Conservation (phyloP, 108 stramenopile species). For the Cyclostephanos invisitatus region DNA sequence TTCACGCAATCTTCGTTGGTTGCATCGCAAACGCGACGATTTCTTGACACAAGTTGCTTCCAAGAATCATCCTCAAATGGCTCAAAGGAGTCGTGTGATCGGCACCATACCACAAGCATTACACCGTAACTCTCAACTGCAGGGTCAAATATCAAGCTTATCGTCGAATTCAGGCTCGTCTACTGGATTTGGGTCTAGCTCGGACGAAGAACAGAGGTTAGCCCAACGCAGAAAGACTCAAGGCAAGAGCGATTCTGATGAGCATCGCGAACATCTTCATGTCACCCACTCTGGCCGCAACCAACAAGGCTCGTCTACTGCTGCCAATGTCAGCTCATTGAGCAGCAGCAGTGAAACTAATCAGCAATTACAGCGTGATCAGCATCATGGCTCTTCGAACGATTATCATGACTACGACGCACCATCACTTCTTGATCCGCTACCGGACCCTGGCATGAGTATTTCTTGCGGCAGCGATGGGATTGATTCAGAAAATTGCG, state of each 20-base stretch:
- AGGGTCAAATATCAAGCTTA: constrained; percentile 76
- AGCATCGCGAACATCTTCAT: not conserved
- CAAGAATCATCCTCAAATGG: constrained; percentile 8
- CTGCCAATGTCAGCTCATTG: constrained; percentile 64
- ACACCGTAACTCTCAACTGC: constrained; percentile 53
- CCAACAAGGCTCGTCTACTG: constrained; percentile 13
- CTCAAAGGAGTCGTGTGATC: not conserved
- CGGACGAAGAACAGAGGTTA: constrained; percentile 12
- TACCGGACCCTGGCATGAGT: constrained; percentile 55
- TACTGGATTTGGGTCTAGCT: constrained; percentile 28
- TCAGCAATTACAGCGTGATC: constrained; percentile 14
- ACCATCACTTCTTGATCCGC: constrained; percentile 70
- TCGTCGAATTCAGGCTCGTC: constrained; percentile 77
- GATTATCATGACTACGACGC: constrained; percentile 84
- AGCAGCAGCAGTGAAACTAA: constrained; percentile 52
- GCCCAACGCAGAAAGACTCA: constrained; percentile 17
- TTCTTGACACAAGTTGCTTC: constrained; percentile 51
- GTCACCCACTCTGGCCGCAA: not conserved
- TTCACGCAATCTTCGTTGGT: constrained; percentile 75
- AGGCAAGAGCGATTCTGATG: constrained; percentile 6
- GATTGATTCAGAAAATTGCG: constrained; percentile 57
- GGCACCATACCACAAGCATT: constrained; percentile 57
- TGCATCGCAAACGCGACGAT: constrained; percentile 76
- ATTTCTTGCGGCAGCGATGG: constrained; percentile 36
- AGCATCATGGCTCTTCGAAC: constrained; percentile 39